A percentile compares a stretch with the other conserved stretches of the same genome.
Evolutionary conservation across 768 basidiomycete species (phyloP).

Genomic region (Leccinum uliginosum): DNA sequence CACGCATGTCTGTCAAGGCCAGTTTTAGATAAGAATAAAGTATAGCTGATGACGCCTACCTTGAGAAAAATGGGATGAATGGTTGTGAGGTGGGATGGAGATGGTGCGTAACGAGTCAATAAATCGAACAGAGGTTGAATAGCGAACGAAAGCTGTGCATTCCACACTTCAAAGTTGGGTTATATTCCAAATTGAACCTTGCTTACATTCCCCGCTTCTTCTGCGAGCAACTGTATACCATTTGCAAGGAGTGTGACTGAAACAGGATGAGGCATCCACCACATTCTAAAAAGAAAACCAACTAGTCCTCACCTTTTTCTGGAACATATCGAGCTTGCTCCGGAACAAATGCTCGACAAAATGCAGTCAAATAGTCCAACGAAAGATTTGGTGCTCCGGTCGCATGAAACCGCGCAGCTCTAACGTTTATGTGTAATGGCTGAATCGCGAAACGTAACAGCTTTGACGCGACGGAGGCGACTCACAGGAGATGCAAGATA

Average conservation of each 20-base stretch:
- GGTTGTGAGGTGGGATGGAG: slow-evolving; percentile 57
- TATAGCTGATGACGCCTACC: slow-evolving; percentile 33
- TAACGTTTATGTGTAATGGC: slow-evolving; percentile 18
- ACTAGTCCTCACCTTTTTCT: slow-evolving; percentile 51
- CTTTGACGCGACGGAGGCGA: slow-evolving; percentile 1
- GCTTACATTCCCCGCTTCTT: slow-evolving; percentile 48
- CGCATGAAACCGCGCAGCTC: slow-evolving; percentile 55
- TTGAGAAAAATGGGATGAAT: slow-evolving; percentile 67
- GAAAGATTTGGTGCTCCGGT: slow-evolving; percentile 37
- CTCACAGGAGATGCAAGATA: slow-evolving; percentile 71
- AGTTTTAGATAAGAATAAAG: not conserved
- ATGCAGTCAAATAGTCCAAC: slow-evolving; percentile 43
- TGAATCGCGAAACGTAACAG: not conserved
- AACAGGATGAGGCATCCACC: slow-evolving; percentile 4
- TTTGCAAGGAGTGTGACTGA: slow-evolving; percentile 65
- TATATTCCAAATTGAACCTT: not conserved
- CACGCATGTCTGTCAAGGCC: slow-evolving; percentile 51
- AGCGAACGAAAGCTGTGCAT: slow-evolving; percentile 38
- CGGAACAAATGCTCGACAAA: slow-evolving; percentile 60
- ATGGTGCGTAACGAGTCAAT: slow-evolving; percentile 56
- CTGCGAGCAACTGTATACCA: slow-evolving; percentile 53
- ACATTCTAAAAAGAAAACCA: not conserved
- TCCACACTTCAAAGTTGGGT: slow-evolving; percentile 18
- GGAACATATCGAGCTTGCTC: slow-evolving; percentile 63
- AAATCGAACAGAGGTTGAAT: slow-evolving; percentile 59